Conservation (phyloP, 2,329 filamentous ascomycete species). For the Botrytis cinerea region DNA sequence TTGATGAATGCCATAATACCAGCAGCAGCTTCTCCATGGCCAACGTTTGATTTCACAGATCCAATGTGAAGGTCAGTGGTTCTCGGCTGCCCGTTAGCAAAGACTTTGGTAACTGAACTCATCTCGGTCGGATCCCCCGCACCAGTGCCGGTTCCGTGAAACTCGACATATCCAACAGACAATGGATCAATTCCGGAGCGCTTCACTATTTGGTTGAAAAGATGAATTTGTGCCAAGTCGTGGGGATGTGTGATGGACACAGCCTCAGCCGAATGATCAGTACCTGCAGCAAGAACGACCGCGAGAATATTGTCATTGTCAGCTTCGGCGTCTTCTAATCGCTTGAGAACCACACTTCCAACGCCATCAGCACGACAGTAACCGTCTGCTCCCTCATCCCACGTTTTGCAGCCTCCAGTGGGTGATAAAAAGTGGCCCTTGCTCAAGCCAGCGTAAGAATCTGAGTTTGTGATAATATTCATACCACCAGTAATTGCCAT, state of each 20-base stretch:
- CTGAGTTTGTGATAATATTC: conserved; percentile 39
- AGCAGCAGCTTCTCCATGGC: conserved; percentile 35
- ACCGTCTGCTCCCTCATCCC: conserved; percentile 61
- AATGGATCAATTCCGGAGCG: background rate
- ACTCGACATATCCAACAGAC: conserved; percentile 5
- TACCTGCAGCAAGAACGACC: background rate
- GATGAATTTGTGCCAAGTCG: background rate
- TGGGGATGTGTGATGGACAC: conserved; percentile 5
- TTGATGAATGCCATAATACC: conserved; percentile 37
- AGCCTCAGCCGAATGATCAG: conserved; percentile 11
- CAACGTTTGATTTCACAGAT: background rate
- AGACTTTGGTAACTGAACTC: background rate
- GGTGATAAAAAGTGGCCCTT: conserved; percentile 28
- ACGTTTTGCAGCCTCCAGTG: conserved; percentile 46
- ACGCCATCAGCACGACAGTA: conserved; percentile 66
- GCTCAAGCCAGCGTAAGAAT: conserved; percentile 43
- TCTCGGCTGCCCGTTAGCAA: background rate
- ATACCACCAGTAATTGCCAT: conserved; percentile 47
- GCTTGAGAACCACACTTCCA: background rate
- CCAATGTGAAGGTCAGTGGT: background rate
- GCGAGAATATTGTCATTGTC: conserved; percentile 1
- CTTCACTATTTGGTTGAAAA: conserved; percentile 1
- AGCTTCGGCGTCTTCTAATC: background rate
- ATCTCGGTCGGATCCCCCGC: background rate
- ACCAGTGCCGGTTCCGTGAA: conserved; percentile 9